These are phyloP conservation scores for Mortierella sp. DNA, from an alignment of 371 early-diverging fungal species.

Conservation along the genomic window DNA sequence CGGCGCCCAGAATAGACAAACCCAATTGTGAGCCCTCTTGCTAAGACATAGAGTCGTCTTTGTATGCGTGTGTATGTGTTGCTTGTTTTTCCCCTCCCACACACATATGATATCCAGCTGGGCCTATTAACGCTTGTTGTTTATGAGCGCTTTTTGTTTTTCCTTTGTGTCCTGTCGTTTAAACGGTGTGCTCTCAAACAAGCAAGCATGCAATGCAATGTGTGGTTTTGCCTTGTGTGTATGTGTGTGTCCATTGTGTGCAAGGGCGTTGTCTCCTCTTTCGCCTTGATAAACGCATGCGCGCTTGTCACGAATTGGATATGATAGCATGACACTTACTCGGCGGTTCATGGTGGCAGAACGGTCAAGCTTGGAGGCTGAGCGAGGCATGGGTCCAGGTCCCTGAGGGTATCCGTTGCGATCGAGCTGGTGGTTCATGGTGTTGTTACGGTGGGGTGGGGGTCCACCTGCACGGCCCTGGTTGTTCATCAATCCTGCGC, in stretches of 20 bases:
- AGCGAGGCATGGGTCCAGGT: constrained; percentile 32
- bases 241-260: background rate
- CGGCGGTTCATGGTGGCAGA: constrained; percentile 43
- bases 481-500: constrained; percentile 42
- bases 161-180: background rate
- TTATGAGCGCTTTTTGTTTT: background rate
- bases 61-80: background rate
- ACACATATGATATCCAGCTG: background rate
- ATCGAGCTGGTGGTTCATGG: constrained; percentile 10
- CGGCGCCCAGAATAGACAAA: constrained; percentile 9
- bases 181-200: background rate
- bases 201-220: background rate
- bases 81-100: background rate
- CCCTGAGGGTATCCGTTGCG: constrained; percentile 24
- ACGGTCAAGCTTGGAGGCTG: constrained; percentile 39
- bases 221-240: background rate
- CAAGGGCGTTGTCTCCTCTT: background rate
- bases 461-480: constrained; percentile 40
- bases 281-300: background rate
- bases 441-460: constrained; percentile 8
- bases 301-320: background rate
- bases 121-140: background rate
- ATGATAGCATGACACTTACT: constrained; percentile 19
- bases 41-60: background rate
- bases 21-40: background rate